phyloP scores from a whole-genome alignment of 108 stramenopile species.

The Nitzschia sp. region DNA sequence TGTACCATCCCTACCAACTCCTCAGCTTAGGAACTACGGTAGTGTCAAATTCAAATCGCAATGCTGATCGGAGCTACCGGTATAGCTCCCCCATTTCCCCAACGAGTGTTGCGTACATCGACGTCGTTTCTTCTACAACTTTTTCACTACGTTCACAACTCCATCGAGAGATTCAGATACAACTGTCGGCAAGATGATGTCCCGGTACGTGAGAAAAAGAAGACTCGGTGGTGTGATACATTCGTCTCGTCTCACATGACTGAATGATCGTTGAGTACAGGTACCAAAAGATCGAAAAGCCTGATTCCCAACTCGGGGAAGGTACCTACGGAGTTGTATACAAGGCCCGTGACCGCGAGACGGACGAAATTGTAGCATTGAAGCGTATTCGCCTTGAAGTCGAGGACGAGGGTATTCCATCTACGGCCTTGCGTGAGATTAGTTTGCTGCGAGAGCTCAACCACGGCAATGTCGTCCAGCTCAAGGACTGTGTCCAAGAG shows the following conservation, averaged over 20 bases:
- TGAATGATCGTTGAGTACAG: constrained; percentile 22
- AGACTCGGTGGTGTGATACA: no score
- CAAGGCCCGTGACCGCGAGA: constrained; percentile 84
- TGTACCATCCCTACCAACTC: no score
- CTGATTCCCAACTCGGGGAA: constrained; percentile 93
- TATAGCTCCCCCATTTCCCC: no score
- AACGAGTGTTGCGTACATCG: no score
- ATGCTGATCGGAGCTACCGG: no score
- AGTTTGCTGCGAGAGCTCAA: constrained; percentile 90
- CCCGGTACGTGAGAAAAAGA: no score
- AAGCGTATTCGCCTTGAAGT: constrained; percentile 96
- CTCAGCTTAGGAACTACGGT: no score
- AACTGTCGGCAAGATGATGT: no score
- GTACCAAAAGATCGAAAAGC: constrained; percentile 94
- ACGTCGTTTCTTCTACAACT: no score
- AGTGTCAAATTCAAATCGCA: no score
- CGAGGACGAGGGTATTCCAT: constrained; percentile 99
- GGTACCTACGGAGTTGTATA: constrained; percentile 93
- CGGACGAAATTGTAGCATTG: constrained; percentile 94
- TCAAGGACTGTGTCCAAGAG: constrained; percentile 83
- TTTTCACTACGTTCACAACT: no score
- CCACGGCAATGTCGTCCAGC: constrained; percentile 94
- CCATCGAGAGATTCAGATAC: no score
- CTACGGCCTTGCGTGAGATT: constrained; percentile 97
- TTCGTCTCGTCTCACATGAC: background rate